Percentiles rank a stretch among this genome's conserved stretches.
These are phyloP conservation scores for Holtermanniella nyarrowii DNA, from an alignment of 768 basidiomycete species.

Conservation along the genomic window DNA sequence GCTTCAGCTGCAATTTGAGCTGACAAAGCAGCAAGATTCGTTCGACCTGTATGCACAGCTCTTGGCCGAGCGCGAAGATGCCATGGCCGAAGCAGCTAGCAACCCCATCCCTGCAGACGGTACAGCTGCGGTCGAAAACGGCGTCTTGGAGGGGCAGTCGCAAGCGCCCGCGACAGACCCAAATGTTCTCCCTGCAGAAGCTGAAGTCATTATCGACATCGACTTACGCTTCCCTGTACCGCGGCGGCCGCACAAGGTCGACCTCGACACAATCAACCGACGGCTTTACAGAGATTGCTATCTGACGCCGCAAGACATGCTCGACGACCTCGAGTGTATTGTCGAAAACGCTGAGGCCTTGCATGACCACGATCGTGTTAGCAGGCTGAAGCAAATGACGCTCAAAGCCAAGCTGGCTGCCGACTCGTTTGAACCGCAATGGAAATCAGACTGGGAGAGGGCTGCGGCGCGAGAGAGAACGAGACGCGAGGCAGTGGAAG, in stretches of 20 bases:
- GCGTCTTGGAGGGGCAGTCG: no score
- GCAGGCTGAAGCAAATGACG: constrained; percentile 79
- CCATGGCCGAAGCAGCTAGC: neutral
- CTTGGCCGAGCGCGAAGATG: neutral
- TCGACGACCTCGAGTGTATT: constrained; percentile 50
- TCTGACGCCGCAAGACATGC: constrained; percentile 75
- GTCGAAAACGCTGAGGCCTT: constrained; percentile 52
- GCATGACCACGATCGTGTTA: constrained; percentile 63
- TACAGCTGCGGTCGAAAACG: no score
- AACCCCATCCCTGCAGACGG: no score
- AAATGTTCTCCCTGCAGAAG: no score
- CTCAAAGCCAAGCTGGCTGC: constrained; percentile 58
- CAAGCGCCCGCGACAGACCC: no score
- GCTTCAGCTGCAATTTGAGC: neutral
- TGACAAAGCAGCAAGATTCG: neutral
- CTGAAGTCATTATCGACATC: constrained; percentile 1
- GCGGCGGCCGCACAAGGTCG: constrained; percentile 58
- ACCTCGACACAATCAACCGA: constrained; percentile 79
- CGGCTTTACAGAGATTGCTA: constrained; percentile 77
- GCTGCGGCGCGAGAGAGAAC: constrained; percentile 61
- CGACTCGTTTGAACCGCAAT: constrained; percentile 42
- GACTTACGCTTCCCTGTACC: neutral
- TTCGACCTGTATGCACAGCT: neutral
- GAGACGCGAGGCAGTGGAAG: constrained; percentile 32
- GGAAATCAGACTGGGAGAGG: constrained; percentile 71